phyloP scores from a whole-genome alignment of 2,329 filamentous ascomycete species.

The Fusarium pseudoanthophilum region DNA sequence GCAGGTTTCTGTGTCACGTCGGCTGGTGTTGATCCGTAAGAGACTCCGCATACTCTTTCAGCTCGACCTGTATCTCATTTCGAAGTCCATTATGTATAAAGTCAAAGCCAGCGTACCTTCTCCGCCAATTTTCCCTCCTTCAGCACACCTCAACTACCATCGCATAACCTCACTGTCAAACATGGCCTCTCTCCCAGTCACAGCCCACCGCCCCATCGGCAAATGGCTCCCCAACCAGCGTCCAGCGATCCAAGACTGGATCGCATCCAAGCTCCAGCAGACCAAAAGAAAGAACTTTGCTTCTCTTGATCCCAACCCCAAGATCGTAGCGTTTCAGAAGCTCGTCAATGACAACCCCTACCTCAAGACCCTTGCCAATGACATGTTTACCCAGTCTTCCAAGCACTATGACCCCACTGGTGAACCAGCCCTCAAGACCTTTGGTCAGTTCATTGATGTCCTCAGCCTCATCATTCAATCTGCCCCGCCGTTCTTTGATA shows the following conservation, averaged over 20 bases:
- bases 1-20: neutral
- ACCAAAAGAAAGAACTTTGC: neutral
- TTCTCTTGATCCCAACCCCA: neutral
- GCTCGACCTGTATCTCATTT: rapidly evolving
- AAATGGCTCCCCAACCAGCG: neutral
- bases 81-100: neutral
- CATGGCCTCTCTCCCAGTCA: too few species aligned
- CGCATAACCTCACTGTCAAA: too few species aligned
- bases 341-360: neutral
- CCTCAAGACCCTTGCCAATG: neutral
- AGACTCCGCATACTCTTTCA: neutral
- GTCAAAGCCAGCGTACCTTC: neutral
- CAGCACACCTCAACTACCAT: too few species aligned
- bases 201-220: neutral
- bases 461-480: neutral
- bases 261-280: neutral
- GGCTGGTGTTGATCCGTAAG: neutral
- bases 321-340: neutral
- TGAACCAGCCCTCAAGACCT: neutral
- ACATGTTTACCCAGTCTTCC: slow-evolving; percentile 15
- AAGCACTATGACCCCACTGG: slow-evolving; percentile 10
- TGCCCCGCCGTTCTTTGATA: neutral
- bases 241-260: neutral
- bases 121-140: too few species aligned
- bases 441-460: neutral